phyloP scores from a whole-genome alignment of 331 rosid genomes.

The Pyrus hybrid region DNA sequence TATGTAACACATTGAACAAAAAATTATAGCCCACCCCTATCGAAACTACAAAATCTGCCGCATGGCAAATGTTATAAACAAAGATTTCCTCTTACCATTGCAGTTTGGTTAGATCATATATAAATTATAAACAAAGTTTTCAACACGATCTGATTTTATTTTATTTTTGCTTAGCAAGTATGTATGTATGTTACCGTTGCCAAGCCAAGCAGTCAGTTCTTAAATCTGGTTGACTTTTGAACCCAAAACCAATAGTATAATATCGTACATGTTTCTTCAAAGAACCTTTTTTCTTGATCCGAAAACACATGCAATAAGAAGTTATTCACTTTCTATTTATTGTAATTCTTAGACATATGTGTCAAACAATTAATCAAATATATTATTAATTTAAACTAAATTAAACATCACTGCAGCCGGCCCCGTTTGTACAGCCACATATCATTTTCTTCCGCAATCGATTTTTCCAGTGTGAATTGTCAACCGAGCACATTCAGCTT shows the following conservation, averaged over 20 bases:
- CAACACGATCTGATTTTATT: not conserved
- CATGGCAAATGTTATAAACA: too few relatives aligned
- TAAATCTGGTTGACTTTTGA: slow-evolving; percentile 20
- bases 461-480: not conserved
- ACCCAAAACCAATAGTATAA: not conserved
- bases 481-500: slow-evolving; percentile 6
- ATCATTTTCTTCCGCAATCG: not conserved
- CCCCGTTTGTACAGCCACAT: not conserved
- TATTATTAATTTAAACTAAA: not conserved
- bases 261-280: not conserved
- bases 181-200: slow-evolving; percentile 28
- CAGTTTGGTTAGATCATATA: too few relatives aligned
- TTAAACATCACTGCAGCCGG: not conserved
- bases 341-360: not conserved
- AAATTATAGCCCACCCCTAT: too few relatives aligned
- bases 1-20: too few relatives aligned
- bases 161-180: slow-evolving; percentile 7
- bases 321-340: not conserved
- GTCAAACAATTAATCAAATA: not conserved
- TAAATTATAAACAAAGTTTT: too few relatives aligned
- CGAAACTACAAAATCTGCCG: too few relatives aligned
- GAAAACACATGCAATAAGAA: not conserved
- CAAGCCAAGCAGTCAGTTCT: slow-evolving; percentile 1
- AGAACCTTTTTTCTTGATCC: not conserved
- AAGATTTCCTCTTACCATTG: too few relatives aligned